Conservation (phyloP, 148 eudicot genomes). For the Dysphania ambrosioides region DNA sequence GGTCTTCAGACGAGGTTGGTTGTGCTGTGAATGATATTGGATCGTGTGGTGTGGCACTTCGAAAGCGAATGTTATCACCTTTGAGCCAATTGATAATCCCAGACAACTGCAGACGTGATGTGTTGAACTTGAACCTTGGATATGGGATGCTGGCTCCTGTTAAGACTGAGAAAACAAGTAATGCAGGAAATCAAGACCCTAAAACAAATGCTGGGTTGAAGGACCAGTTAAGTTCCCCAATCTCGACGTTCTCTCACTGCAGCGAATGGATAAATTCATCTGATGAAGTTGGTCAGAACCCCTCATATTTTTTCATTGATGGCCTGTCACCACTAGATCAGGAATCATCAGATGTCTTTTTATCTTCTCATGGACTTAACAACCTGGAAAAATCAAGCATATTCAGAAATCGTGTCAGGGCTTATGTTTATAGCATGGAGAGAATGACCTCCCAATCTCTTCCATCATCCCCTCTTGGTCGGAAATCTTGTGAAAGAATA, state of each 20-base stretch:
- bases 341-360: slow-evolving; percentile 26
- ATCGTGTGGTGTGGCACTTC: slow-evolving; percentile 28
- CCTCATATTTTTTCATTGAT: slow-evolving; percentile 39
- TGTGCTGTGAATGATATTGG: slow-evolving; percentile 26
- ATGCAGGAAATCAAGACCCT: slow-evolving; percentile 33
- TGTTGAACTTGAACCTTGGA: slow-evolving; percentile 37
- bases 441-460: slow-evolving; percentile 32
- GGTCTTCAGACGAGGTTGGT: slow-evolving; percentile 30
- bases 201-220: slow-evolving; percentile 36
- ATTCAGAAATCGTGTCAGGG: slow-evolving; percentile 20
- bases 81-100: slow-evolving; percentile 37
- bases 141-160: slow-evolving; percentile 17
- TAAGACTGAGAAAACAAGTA: slow-evolving; percentile 17
- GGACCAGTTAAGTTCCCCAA: slow-evolving; percentile 28
- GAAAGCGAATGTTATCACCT: slow-evolving; percentile 62
- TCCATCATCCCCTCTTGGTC: slow-evolving; percentile 66
- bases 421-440: slow-evolving; percentile 28
- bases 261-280: slow-evolving; percentile 32
- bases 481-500: slow-evolving; percentile 32
- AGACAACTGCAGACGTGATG: slow-evolving; percentile 40
- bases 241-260: slow-evolving; percentile 31
- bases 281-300: slow-evolving; percentile 17
- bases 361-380: slow-evolving; percentile 32
- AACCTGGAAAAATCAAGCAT: slow-evolving; percentile 26
- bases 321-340: slow-evolving; percentile 48